Conservation (phyloP, 2,329 filamentous ascomycete species). For the Cladosporium cucumerinum region DNA sequence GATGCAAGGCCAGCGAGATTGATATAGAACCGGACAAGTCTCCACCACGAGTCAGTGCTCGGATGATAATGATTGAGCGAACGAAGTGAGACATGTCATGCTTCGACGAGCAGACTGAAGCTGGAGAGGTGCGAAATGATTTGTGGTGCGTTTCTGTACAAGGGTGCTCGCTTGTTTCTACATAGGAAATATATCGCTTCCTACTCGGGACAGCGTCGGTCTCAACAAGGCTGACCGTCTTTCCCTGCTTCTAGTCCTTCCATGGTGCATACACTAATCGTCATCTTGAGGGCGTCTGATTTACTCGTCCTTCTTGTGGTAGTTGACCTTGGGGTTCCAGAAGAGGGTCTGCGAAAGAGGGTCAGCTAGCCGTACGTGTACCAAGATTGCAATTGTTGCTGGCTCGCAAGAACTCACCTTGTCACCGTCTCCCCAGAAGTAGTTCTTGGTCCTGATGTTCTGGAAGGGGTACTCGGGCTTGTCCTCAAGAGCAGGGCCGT, state of each 20-base stretch:
- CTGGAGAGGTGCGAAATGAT: not conserved
- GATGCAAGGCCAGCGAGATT: not conserved
- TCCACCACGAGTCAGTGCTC: not conserved
- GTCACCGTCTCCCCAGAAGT: slow-evolving; percentile 89
- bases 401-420: slow-evolving; percentile 60
- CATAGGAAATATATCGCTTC: slow-evolving; percentile 15
- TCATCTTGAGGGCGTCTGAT: not conserved
- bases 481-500: slow-evolving; percentile 85
- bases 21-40: not conserved
- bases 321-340: slow-evolving; percentile 96
- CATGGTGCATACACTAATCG: not conserved
- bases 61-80: not conserved
- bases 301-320: slow-evolving; percentile 77
- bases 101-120: not conserved
- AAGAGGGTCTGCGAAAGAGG: slow-evolving; percentile 43
- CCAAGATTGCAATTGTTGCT: not conserved
- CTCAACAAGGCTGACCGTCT: not conserved
- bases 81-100: not conserved
- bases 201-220: not conserved
- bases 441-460: slow-evolving; percentile 98
- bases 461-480: slow-evolving; percentile 91
- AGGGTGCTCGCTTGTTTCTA: slow-evolving; percentile 8
- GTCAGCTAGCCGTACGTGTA: slow-evolving; percentile 10
- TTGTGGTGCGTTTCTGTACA: slow-evolving; percentile 10
- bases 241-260: not conserved